Evolutionary conservation across 352 stramenopile genomes (phyloP).

Genomic region (Globisporangium paddicum): DNA sequence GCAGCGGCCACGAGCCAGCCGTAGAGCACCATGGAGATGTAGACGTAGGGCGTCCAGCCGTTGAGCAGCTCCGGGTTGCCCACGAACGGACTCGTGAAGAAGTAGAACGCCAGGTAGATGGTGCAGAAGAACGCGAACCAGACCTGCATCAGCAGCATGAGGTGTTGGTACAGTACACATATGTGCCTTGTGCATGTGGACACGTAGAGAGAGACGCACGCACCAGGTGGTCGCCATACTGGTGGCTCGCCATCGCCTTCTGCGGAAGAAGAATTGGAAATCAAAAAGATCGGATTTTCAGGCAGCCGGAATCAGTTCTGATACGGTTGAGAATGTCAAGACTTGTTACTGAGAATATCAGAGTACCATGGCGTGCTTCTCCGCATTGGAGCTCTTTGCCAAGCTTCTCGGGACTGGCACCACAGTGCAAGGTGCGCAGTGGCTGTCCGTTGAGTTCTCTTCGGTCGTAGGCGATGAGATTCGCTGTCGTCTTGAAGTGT

Average conservation of each 20-base stretch:
- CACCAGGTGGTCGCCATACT: conserved; percentile 15
- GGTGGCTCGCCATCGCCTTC: background rate
- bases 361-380: too few relatives aligned
- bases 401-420: too few relatives aligned
- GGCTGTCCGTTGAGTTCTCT: too few relatives aligned
- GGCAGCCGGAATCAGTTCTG: too few relatives aligned
- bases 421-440: too few relatives aligned
- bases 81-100: conserved; percentile 87
- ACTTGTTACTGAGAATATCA: too few relatives aligned
- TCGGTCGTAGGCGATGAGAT: too few relatives aligned
- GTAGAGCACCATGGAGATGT: conserved; percentile 85
- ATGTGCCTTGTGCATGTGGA: background rate
- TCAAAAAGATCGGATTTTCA: background rate
- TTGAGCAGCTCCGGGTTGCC: conserved; percentile 80
- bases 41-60: conserved; percentile 85
- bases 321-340: too few relatives aligned
- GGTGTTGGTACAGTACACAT: background rate
- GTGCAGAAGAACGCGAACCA: conserved; percentile 81
- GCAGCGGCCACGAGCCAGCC: conserved; percentile 78
- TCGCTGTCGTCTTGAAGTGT: too few relatives aligned
- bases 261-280: background rate
- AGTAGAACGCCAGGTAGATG: conserved; percentile 85
- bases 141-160: conserved; percentile 25
- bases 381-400: too few relatives aligned
- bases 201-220: background rate